These are phyloP conservation scores for Populus euphratica DNA, from an alignment of 345 rosid species.

Conservation along the genomic window DNA sequence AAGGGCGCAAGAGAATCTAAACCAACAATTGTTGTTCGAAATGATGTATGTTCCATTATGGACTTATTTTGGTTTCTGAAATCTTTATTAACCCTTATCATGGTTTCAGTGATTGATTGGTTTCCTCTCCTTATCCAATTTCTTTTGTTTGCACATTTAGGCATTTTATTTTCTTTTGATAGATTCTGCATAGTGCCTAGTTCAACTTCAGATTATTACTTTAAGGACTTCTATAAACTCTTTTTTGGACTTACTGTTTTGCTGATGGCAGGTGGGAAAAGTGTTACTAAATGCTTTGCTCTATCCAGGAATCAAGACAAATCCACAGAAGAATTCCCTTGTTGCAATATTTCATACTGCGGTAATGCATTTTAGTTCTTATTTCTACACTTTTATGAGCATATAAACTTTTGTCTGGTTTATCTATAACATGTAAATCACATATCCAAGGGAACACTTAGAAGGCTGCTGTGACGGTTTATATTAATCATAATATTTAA, in stretches of 20 bases:
- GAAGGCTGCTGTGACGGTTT: neutral
- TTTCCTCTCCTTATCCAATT: neutral
- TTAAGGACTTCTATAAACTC: neutral
- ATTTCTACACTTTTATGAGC: neutral
- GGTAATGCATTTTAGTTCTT: conserved; percentile 40
- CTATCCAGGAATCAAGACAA: conserved; percentile 86
- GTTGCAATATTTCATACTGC: conserved; percentile 85
- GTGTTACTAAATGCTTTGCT: conserved; percentile 81
- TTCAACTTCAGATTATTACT: neutral
- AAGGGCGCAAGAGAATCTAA: conserved; percentile 88
- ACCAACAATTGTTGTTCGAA: conserved; percentile 76
- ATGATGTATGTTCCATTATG: conserved; percentile 55
- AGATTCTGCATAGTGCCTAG: neutral
- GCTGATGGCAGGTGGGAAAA: conserved; percentile 64
- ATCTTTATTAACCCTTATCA: neutral
- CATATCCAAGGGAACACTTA: neutral
- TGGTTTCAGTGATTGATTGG: neutral
- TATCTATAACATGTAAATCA: neutral
- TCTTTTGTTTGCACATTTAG: neutral
- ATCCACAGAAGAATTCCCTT: conserved; percentile 67
- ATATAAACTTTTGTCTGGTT: neutral
- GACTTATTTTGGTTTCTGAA: neutral
- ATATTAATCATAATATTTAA: neutral
- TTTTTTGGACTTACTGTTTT: conserved; percentile 13
- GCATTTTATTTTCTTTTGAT: neutral